A percentile compares a stretch with the other conserved stretches of the same genome.
Evolutionary conservation across 2,329 filamentous ascomycete species (phyloP).

Genomic region (Aspergillus terreus): DNA sequence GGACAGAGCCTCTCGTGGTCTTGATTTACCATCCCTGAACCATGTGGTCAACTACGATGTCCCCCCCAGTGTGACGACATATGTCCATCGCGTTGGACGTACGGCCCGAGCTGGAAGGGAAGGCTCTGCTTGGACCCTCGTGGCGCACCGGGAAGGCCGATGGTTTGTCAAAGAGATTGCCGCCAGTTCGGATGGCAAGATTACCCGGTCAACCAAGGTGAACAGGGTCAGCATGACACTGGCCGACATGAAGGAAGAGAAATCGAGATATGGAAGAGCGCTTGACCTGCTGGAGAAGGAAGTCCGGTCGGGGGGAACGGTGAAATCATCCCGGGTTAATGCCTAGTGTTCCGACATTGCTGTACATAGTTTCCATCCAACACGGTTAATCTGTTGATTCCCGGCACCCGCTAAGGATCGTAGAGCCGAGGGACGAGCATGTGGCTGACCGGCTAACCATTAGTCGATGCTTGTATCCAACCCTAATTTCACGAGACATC

Average conservation of each 20-base stretch:
- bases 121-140: conserved; percentile 81
- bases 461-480: not conserved
- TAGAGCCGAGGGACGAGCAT: not conserved
- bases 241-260: conserved; percentile 24
- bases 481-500: not conserved
- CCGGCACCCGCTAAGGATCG: not conserved
- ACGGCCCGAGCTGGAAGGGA: conserved; percentile 76
- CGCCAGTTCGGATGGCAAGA: conserved; percentile 37
- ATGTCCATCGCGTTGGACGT: conserved; percentile 87
- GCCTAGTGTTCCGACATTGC: not conserved
- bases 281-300: conserved; percentile 36
- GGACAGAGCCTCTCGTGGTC: conserved; percentile 86
- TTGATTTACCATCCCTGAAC: conserved; percentile 74
- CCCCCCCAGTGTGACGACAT: conserved; percentile 73
- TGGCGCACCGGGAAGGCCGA: conserved; percentile 74
- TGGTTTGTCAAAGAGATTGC: conserved; percentile 92
- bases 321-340: conserved; percentile 3
- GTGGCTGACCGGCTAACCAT: not conserved
- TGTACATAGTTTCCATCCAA: not conserved
- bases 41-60: conserved; percentile 95
- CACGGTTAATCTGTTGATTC: not conserved
- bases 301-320: conserved; percentile 23
- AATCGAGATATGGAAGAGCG: conserved; percentile 30
- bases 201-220: conserved; percentile 26
- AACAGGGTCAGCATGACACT: conserved; percentile 30